Evolutionary conservation across 306 rosid species (phyloP).

Genomic region (Leucaena leucocephala): DNA sequence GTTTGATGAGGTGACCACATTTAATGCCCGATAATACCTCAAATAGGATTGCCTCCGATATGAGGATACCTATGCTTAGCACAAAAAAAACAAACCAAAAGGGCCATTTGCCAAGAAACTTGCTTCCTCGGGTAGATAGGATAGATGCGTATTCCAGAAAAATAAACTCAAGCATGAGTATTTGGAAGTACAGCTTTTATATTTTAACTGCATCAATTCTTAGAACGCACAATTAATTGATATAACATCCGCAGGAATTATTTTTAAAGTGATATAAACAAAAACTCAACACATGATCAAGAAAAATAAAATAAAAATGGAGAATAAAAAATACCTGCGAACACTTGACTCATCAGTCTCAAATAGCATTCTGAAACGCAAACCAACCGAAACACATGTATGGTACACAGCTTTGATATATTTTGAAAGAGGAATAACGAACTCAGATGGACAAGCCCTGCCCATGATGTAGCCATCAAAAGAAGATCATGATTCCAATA

Average conservation of each 20-base stretch:
- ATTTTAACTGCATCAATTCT: slow-evolving; percentile 13
- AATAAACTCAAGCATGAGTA: slow-evolving; percentile 7
- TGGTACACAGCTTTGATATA: slow-evolving; percentile 87
- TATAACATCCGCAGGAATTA: slow-evolving; percentile 11
- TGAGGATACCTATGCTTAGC: too few relatives aligned
- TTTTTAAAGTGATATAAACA: background rate
- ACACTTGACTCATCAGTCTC: slow-evolving; percentile 93
- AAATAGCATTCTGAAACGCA: slow-evolving; percentile 92
- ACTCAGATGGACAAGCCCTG: slow-evolving; percentile 97
- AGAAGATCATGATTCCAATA: slow-evolving; percentile 25
- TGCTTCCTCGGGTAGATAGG: slow-evolving; percentile 17
- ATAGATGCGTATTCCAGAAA: slow-evolving; percentile 23
- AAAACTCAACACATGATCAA: background rate
- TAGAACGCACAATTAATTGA: background rate
- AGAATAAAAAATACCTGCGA: slow-evolving; percentile 59
- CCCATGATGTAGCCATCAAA: slow-evolving; percentile 36
- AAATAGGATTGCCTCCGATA: too few relatives aligned
- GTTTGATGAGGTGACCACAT: too few relatives aligned
- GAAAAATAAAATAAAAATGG: background rate
- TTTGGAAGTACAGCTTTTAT: background rate
- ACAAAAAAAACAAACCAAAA: too few relatives aligned
- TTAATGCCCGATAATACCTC: too few relatives aligned
- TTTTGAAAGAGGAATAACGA: slow-evolving; percentile 79
- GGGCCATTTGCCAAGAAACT: background rate
- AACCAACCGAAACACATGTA: slow-evolving; percentile 87